Conservation (phyloP, 768 basidiomycete species). For the Imleria badia region DNA sequence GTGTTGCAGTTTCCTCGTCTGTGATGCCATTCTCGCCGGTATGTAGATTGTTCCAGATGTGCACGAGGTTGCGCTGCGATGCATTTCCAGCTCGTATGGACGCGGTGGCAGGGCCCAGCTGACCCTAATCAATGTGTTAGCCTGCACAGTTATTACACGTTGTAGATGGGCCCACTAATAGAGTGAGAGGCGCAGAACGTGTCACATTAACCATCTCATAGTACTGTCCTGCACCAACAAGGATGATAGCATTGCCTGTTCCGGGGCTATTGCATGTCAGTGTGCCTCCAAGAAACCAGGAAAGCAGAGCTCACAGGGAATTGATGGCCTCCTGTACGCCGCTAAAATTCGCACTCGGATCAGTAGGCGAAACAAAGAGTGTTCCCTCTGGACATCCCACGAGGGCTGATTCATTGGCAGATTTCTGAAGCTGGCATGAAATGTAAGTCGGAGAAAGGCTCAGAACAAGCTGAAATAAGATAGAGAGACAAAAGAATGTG, state of each 20-base stretch:
- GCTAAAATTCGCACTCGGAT: slow-evolving; percentile 45
- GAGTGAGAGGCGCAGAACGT: slow-evolving; percentile 49
- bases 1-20: slow-evolving; percentile 58
- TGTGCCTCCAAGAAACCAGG: not conserved
- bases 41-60: slow-evolving; percentile 50
- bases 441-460: slow-evolving; percentile 48
- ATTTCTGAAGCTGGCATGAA: slow-evolving; percentile 53
- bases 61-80: slow-evolving; percentile 48
- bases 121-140: slow-evolving; percentile 39
- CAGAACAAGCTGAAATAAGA: not conserved
- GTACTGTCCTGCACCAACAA: slow-evolving; percentile 59
- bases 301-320: slow-evolving; percentile 46
- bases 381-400: slow-evolving; percentile 57
- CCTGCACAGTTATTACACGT: not conserved
- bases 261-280: slow-evolving; percentile 37
- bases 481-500: slow-evolving; percentile 2
- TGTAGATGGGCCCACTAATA: slow-evolving; percentile 42
- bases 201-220: slow-evolving; percentile 60
- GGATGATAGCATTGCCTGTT: slow-evolving; percentile 43
- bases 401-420: slow-evolving; percentile 41
- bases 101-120: slow-evolving; percentile 41
- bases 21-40: slow-evolving; percentile 41
- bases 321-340: slow-evolving; percentile 55
- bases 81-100: slow-evolving; percentile 43
- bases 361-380: slow-evolving; percentile 53